These are phyloP conservation scores for Phytophthora sansomeana DNA, from an alignment of 352 stramenopile species.

Conservation along the genomic window DNA sequence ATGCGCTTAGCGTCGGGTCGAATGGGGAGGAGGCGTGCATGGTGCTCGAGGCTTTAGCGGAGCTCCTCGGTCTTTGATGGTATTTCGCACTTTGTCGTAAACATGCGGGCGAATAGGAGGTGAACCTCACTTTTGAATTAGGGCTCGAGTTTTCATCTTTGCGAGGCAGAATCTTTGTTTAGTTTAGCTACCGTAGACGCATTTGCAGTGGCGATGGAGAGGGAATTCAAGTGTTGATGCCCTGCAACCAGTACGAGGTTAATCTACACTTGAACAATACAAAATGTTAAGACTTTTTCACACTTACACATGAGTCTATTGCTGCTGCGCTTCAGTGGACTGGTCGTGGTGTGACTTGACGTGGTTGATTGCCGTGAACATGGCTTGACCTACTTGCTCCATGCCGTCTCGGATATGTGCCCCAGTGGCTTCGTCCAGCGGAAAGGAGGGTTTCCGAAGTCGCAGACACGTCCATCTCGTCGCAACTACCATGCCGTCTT, in stretches of 20 bases:
- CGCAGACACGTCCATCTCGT: conserved; percentile 47
- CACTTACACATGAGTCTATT: too few relatives aligned
- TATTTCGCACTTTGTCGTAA: too few relatives aligned
- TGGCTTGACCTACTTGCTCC: conserved; percentile 31
- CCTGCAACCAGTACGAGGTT: too few relatives aligned
- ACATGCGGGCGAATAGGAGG: too few relatives aligned
- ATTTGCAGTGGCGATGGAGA: too few relatives aligned
- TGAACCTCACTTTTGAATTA: too few relatives aligned
- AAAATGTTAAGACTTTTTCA: too few relatives aligned
- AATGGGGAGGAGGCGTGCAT: conserved; percentile 5
- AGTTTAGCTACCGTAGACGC: too few relatives aligned
- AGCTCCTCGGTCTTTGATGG: neutral
- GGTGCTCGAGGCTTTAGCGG: neutral
- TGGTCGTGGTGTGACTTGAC: neutral
- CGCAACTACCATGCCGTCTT: conserved; percentile 36
- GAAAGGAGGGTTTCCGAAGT: conserved; percentile 38
- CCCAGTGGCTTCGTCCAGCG: conserved; percentile 21
- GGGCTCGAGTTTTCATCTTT: too few relatives aligned
- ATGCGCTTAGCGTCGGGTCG: neutral
- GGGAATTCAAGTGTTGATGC: too few relatives aligned
- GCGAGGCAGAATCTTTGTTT: too few relatives aligned
- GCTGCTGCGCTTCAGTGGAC: neutral
- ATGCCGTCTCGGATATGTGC: conserved; percentile 32
- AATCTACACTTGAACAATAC: too few relatives aligned
- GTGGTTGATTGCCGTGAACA: conserved; percentile 35